phyloP scores from a whole-genome alignment of 2,329 filamentous ascomycete species.

The Ophiosphaerella korrae region DNA sequence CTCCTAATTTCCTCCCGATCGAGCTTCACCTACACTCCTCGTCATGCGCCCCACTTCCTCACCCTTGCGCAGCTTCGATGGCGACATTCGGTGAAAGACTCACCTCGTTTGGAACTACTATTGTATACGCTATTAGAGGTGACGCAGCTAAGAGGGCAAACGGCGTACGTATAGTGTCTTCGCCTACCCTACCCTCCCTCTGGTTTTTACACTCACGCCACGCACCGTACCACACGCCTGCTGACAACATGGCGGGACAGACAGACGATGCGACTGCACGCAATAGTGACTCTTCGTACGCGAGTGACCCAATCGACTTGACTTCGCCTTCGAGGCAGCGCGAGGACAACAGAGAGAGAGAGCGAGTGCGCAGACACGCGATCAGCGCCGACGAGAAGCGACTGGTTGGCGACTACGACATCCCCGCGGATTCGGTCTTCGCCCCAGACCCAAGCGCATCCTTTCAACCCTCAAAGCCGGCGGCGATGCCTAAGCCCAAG shows the following conservation, averaged over 20 bases:
- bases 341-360: too few relatives aligned
- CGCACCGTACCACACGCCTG: too few relatives aligned
- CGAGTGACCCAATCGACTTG: slow-evolving; percentile 10
- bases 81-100: too few relatives aligned
- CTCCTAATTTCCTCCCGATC: too few relatives aligned
- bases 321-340: slow-evolving; percentile 10
- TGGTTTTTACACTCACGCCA: too few relatives aligned
- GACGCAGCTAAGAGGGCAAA: slow-evolving; percentile 3
- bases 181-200: neutral
- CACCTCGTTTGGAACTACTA: neutral
- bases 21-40: too few relatives aligned
- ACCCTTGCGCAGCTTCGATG: neutral
- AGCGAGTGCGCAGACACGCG: too few relatives aligned
- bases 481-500: slow-evolving; percentile 11
- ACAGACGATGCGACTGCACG: slow-evolving; percentile 21
- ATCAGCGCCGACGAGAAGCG: slow-evolving; percentile 18
- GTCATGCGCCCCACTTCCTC: too few relatives aligned
- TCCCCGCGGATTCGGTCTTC: slow-evolving; percentile 23
- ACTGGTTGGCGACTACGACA: slow-evolving; percentile 19
- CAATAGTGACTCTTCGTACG: neutral
- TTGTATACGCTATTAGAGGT: neutral
- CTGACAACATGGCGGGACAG: slow-evolving; percentile 24
- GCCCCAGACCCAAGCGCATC: slow-evolving; percentile 14
- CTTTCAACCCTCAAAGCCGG: neutral
- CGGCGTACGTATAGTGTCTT: slow-evolving; percentile 10